Base-by-base conservation (phyloP, 192 early-diverging fungal genomes). In the Linnemannia schmuckeri region DNA sequence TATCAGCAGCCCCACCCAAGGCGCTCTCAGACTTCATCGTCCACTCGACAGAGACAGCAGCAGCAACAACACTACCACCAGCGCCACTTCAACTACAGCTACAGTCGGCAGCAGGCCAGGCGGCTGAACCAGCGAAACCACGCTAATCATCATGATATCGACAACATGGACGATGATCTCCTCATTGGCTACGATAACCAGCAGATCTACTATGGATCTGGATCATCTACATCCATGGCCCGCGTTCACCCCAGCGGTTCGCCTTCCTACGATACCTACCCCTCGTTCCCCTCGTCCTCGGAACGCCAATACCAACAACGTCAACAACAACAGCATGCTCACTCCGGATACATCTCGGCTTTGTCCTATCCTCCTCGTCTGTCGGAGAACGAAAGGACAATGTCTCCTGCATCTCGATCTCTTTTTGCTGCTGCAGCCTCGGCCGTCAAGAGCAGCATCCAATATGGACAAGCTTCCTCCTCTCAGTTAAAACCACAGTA, bases 321-420 rank as follows among this genome's bases (percentile, higher is more conserved):
- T 24, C 71, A 74, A 74, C 70, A 52, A 38, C 76, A 68, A 41
- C 77, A 30, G 1, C 17, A 70, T 47, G 70, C 52, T 20, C 70
- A 33, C 52, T 46, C 78, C 27, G 70, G 76, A 76, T 66, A 76
- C 55, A 69, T 72, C 83, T 63, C 70, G 18, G 44, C 61, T 15
- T 49, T 57, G n/a, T 63, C 55, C 70, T 66, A 66, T 55, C 42
- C 55, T 66, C 52, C 54, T 33, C 63, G 74, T 81, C 10, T 66
- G 30, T 66, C 79, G 83, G 83, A 86, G 78, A 86, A 55, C 35
- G 79, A 86, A 86, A 86, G 79, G 20, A 63, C 54, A 41, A n/a
- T 44, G 27, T 66, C 63, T 71, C 55, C 79, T 66, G 44, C 72
- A 37, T 78, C 76, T 77, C 52, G 55, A 73, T 66, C 82, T 74